A percentile compares a stretch with the other conserved stretches of the same genome.
Conservation (phyloP, 352 stramenopile genomes). For the Aphanomyces cochlioides region DNA sequence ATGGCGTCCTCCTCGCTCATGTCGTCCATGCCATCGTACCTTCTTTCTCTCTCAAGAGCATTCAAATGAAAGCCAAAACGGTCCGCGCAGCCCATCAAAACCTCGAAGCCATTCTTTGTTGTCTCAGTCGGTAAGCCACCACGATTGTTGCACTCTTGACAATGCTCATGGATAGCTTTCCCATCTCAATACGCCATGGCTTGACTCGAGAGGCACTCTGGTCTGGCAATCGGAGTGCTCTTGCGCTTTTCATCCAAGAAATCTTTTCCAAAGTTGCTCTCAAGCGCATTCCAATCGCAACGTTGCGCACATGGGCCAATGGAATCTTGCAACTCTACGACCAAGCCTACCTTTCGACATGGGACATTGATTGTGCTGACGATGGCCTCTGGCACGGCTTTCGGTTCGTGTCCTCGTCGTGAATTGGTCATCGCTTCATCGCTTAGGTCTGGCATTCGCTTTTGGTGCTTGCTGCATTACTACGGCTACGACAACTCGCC, state of each 20-base stretch:
- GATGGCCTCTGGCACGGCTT: slow-evolving; percentile 6
- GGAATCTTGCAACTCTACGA: slow-evolving; percentile 12
- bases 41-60: not conserved
- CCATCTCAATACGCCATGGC: slow-evolving; percentile 2
- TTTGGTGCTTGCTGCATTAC: slow-evolving; percentile 26
- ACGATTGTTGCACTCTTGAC: not conserved
- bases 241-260: slow-evolving; percentile 18
- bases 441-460: slow-evolving; percentile 6
- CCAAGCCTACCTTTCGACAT: no score
- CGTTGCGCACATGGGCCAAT: slow-evolving; percentile 8
- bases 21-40: slow-evolving; percentile 12
- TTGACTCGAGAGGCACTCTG: not conserved
- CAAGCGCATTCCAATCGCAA: not conserved
- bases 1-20: slow-evolving; percentile 20
- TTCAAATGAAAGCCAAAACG: slow-evolving; percentile 14
- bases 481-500: slow-evolving; percentile 18
- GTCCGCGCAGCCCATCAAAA: slow-evolving; percentile 10
- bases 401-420: slow-evolving; percentile 1
- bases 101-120: slow-evolving; percentile 16
- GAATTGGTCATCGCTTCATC: no score
- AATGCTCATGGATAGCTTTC: not conserved
- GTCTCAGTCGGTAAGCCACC: slow-evolving; percentile 18
- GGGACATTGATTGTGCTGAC: no score
- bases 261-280: slow-evolving; percentile 24
- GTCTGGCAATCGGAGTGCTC: not conserved